These are phyloP conservation scores for Mimosa bimucronata DNA, from an alignment of 306 rosid genomes.

Conservation along the genomic window DNA sequence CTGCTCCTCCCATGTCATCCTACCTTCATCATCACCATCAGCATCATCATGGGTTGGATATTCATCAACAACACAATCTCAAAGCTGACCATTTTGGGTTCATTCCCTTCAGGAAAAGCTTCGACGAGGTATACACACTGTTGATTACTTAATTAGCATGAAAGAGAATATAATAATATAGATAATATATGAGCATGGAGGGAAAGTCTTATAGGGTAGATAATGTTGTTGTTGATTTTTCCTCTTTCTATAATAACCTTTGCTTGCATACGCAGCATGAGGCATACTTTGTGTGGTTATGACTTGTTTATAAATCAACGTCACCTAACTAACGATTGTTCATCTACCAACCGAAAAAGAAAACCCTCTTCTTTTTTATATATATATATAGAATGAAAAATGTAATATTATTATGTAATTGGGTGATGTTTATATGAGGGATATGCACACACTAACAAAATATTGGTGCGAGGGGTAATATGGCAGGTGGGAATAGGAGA, in stretches of 20 bases:
- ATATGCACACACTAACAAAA: not conserved
- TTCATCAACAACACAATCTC: conserved; percentile 52
- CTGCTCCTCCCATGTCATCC: conserved; percentile 47
- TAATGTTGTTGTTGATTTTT: conserved; percentile 1
- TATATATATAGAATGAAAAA: conserved; percentile 7
- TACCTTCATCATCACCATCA: conserved; percentile 37
- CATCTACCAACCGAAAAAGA: not conserved
- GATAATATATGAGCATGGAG: not conserved
- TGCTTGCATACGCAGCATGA: conserved; percentile 60
- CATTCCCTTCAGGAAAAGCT: conserved; percentile 65
- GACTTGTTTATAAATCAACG: conserved; percentile 33
- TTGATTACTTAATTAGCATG: not conserved
- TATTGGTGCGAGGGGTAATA: not conserved
- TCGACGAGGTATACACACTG: conserved; percentile 40
- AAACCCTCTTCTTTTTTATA: not conserved
- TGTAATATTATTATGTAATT: not conserved
- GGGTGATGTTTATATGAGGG: not conserved
- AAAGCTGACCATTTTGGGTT: conserved; percentile 74
- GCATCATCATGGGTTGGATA: conserved; percentile 48
- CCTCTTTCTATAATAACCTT: conserved; percentile 27
- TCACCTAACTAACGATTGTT: conserved; percentile 45
- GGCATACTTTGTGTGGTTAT: conserved; percentile 33
- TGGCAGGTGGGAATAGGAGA: conserved; percentile 76
- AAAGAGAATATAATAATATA: not conserved
- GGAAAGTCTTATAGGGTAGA: conserved; percentile 31